Evolutionary conservation across 192 early-diverging fungal species (phyloP).

Genomic region (Coemansia sp.): DNA sequence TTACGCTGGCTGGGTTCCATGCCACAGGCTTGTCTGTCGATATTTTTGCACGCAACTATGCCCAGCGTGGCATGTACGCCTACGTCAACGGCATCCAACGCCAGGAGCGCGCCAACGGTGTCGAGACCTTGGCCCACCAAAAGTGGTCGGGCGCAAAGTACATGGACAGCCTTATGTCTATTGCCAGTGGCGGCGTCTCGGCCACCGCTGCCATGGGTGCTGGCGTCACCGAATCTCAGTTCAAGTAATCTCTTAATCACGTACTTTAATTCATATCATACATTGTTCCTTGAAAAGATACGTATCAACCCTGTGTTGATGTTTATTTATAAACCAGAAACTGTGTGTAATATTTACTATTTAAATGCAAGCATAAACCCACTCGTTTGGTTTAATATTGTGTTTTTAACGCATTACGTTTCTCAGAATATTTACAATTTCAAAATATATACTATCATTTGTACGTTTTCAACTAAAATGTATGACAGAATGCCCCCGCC

Average conservation of each 20-base stretch:
- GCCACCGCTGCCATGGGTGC: constrained; percentile 95
- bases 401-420: too few species aligned
- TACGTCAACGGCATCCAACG: constrained; percentile 93
- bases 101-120: constrained; percentile 82
- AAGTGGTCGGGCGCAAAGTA: constrained; percentile 94
- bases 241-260: constrained; percentile 46
- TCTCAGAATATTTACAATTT: too few species aligned
- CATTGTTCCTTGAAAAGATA: too few species aligned
- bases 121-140: constrained; percentile 92
- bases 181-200: constrained; percentile 88
- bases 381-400: too few species aligned
- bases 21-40: constrained; percentile 84
- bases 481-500: too few species aligned
- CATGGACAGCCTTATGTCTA: constrained; percentile 86
- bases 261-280: not conserved
- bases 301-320: too few species aligned
- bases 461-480: too few species aligned
- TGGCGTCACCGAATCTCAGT: constrained; percentile 85
- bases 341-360: too few species aligned
- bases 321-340: too few species aligned
- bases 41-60: constrained; percentile 85
- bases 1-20: constrained; percentile 94
- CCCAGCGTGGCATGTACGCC: constrained; percentile 87
- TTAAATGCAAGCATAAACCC: too few species aligned
- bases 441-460: too few species aligned